Conservation (phyloP, 2,329 filamentous ascomycete genomes). For the Byssothecium circinans region DNA sequence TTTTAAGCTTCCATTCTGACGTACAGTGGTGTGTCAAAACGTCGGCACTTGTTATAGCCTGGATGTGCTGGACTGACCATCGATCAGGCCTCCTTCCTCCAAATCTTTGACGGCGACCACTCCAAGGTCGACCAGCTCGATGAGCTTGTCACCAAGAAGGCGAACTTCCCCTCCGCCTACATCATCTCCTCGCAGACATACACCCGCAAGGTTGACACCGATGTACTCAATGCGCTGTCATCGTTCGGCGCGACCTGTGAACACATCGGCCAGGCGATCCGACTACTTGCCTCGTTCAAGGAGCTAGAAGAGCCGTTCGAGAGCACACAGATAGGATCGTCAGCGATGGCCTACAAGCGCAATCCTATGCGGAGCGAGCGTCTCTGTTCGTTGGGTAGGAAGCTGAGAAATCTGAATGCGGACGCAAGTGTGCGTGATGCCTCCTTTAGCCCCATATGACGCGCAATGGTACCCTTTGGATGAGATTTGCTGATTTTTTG, state of each 20-base stretch:
- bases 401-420: slow-evolving; percentile 57
- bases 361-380: slow-evolving; percentile 63
- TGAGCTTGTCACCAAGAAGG: slow-evolving; percentile 65
- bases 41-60: not conserved
- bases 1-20: not conserved
- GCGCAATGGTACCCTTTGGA: too few species aligned
- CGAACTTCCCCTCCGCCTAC: slow-evolving; percentile 64
- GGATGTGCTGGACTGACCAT: slow-evolving; percentile 1
- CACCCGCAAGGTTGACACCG: slow-evolving; percentile 78
- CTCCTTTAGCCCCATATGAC: too few species aligned
- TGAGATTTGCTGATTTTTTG: too few species aligned
- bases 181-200: slow-evolving; percentile 73
- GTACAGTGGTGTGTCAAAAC: too few species aligned
- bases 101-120: slow-evolving; percentile 65
- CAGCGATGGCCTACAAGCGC: slow-evolving; percentile 65
- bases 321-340: slow-evolving; percentile 61
- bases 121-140: slow-evolving; percentile 64
- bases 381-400: slow-evolving; percentile 60
- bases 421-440: slow-evolving; percentile 52
- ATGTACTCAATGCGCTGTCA: slow-evolving; percentile 77
- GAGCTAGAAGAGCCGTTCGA: slow-evolving; percentile 86
- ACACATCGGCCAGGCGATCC: slow-evolving; percentile 73
- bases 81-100: slow-evolving; percentile 71
- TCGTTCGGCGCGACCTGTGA: slow-evolving; percentile 79
- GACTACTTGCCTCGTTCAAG: slow-evolving; percentile 73